phyloP scores from a whole-genome alignment of 768 basidiomycete genomes.

The Hygrophorus russula region DNA sequence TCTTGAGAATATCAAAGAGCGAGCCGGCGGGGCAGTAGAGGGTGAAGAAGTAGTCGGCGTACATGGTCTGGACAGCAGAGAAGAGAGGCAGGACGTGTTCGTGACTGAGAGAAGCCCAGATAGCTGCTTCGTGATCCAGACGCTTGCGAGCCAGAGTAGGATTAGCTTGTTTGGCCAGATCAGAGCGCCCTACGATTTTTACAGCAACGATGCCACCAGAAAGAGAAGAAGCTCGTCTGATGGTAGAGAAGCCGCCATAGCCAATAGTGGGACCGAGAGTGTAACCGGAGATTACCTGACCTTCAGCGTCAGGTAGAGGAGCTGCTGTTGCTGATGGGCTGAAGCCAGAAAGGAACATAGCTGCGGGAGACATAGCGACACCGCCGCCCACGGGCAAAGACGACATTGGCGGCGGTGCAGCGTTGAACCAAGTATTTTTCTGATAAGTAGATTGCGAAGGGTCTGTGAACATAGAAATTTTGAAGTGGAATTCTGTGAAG shows the following conservation, averaged over 20 bases:
- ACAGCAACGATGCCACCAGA: conserved; percentile 68
- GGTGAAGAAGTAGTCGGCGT: conserved; percentile 74
- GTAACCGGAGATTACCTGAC: conserved; percentile 58
- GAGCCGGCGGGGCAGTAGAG: conserved; percentile 78
- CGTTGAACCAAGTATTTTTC: too few relatives aligned
- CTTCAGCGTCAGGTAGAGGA: conserved; percentile 50
- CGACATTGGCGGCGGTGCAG: too few relatives aligned
- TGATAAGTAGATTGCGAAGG: too few relatives aligned
- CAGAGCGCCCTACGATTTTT: conserved; percentile 64
- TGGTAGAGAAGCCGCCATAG: conserved; percentile 72
- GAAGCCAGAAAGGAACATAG: conserved; percentile 63
- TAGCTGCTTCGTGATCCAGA: conserved; percentile 55
- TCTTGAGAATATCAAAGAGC: conserved; percentile 71
- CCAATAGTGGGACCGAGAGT: conserved; percentile 68
- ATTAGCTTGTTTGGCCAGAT: conserved; percentile 41
- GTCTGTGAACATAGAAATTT: too few relatives aligned
- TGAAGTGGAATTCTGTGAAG: too few relatives aligned
- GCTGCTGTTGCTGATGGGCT: conserved; percentile 25
- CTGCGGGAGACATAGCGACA: conserved; percentile 50
- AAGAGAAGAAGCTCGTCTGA: conserved; percentile 53
- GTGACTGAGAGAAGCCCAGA: conserved; percentile 72
- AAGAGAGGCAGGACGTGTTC: conserved; percentile 85
- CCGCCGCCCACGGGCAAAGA: background rate
- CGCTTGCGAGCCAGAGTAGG: conserved; percentile 37
- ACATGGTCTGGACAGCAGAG: conserved; percentile 40